Percentiles rank a stretch among this genome's conserved stretches.
These are phyloP conservation scores for Patellifolia procumbens DNA, from an alignment of 179 eudicot genomes.

Conservation along the genomic window DNA sequence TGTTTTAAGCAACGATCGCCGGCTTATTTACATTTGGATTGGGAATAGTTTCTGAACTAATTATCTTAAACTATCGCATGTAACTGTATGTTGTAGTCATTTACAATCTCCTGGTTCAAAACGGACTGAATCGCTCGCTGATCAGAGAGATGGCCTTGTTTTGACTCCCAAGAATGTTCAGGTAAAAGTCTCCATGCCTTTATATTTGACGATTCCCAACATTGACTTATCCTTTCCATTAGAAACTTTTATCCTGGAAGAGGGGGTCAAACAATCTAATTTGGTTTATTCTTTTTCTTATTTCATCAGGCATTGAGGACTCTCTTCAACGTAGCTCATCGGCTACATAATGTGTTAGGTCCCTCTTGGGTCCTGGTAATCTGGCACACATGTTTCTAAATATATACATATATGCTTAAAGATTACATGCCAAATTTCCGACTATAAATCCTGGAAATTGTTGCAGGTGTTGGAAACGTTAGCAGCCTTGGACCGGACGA, in stretches of 20 bases:
- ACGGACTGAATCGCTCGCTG: slow-evolving; percentile 63
- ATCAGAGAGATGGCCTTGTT: slow-evolving; percentile 74
- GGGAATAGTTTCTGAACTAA: slow-evolving; percentile 7
- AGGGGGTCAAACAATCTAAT: neutral
- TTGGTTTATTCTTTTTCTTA: slow-evolving; percentile 19
- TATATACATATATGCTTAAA: slow-evolving; percentile 7
- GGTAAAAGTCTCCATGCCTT: slow-evolving; percentile 39
- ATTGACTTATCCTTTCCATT: neutral
- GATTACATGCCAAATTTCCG: slow-evolving; percentile 1
- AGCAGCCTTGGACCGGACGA: slow-evolving; percentile 91
- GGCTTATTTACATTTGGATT: neutral
- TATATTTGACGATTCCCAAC: neutral
- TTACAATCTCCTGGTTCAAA: slow-evolving; percentile 70
- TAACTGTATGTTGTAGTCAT: slow-evolving; percentile 48
- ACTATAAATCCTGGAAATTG: neutral
- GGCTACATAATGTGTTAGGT: slow-evolving; percentile 88
- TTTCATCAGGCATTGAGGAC: slow-evolving; percentile 88
- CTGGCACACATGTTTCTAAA: slow-evolving; percentile 15
- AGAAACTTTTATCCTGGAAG: neutral
- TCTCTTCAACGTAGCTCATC: slow-evolving; percentile 96
- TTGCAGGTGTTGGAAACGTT: slow-evolving; percentile 90
- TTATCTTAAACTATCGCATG: slow-evolving; percentile 19
- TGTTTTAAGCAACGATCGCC: neutral
- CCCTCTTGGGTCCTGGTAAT: slow-evolving; percentile 99
- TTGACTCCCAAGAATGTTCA: slow-evolving; percentile 97